These are phyloP conservation scores for Annona cherimola DNA, from an alignment of 164 flowering plant species.

Conservation along the genomic window DNA sequence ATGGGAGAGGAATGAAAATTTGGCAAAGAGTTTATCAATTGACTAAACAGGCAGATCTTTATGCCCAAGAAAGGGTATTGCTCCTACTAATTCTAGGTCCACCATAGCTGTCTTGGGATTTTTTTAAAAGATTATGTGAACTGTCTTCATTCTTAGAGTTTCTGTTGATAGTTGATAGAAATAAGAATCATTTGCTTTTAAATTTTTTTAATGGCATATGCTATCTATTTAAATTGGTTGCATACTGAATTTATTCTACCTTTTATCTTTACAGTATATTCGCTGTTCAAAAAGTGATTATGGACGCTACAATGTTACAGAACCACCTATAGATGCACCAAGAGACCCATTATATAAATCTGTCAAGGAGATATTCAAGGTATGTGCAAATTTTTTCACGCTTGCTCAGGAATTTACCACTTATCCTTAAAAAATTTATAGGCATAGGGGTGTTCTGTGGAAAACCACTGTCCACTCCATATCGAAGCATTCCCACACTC, in stretches of 20 bases:
- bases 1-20: no score
- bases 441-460: no score
- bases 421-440: no score
- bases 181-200: background rate
- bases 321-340: slow-evolving; percentile 92
- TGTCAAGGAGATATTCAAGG: slow-evolving; percentile 73
- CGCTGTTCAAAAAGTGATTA: slow-evolving; percentile 85
- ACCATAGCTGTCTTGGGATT: no score
- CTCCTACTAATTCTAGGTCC: no score
- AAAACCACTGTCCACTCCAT: no score
- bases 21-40: no score
- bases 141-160: background rate
- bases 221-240: background rate
- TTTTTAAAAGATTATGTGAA: no score
- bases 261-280: slow-evolving; percentile 51
- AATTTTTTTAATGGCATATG: background rate
- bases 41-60: no score
- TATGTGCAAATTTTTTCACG: slow-evolving; percentile 14
- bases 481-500: no score
- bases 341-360: slow-evolving; percentile 86
- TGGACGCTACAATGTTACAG: slow-evolving; percentile 79
- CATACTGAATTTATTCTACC: background rate
- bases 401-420: background rate
- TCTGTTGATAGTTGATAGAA: background rate
- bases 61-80: no score